Evolutionary conservation across 805 yeast genomes (phyloP).

Genomic region (Pichia phayaonensis): DNA sequence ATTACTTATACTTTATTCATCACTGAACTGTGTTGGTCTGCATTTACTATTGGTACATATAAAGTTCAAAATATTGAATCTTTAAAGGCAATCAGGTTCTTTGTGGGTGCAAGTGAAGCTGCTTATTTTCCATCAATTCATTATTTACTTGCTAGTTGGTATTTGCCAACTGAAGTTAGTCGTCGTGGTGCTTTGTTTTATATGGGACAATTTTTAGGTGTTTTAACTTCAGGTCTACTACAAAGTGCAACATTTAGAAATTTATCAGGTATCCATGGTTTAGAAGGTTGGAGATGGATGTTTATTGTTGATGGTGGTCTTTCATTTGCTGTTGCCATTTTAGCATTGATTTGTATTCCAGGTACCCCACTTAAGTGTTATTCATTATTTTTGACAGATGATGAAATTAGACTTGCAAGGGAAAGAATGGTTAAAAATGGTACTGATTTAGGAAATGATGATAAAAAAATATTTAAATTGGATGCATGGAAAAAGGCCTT

Average conservation of each 20-base stretch:
- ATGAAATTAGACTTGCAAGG: constrained; percentile 48
- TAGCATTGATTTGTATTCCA: constrained; percentile 37
- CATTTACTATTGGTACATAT: constrained; percentile 52
- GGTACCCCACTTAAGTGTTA: constrained; percentile 58
- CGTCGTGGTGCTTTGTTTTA: constrained; percentile 60
- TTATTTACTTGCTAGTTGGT: constrained; percentile 51
- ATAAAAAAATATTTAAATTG: constrained; percentile 31
- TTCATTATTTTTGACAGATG: constrained; percentile 45
- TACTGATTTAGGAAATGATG: constrained; percentile 19
- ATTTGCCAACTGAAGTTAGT: constrained; percentile 47
- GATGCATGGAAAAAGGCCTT: constrained; percentile 47
- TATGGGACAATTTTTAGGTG: constrained; percentile 55
- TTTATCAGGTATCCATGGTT: constrained; percentile 19
- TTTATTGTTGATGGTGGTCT: constrained; percentile 45
- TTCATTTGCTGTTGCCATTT: constrained; percentile 19
- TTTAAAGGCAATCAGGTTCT: constrained; percentile 55
- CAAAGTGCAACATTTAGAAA: constrained; percentile 33
- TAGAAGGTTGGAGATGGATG: constrained; percentile 49
- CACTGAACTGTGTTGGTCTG: constrained; percentile 61
- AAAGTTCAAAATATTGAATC: constrained; percentile 42
- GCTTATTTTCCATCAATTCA: constrained; percentile 60
- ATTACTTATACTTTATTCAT: constrained; percentile 45
- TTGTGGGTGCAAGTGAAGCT: constrained; percentile 64
- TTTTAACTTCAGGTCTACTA: constrained; percentile 49
- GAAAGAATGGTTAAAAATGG: constrained; percentile 32